phyloP scores from a whole-genome alignment of 306 rosid genomes.

The Cajanus cajan region DNA sequence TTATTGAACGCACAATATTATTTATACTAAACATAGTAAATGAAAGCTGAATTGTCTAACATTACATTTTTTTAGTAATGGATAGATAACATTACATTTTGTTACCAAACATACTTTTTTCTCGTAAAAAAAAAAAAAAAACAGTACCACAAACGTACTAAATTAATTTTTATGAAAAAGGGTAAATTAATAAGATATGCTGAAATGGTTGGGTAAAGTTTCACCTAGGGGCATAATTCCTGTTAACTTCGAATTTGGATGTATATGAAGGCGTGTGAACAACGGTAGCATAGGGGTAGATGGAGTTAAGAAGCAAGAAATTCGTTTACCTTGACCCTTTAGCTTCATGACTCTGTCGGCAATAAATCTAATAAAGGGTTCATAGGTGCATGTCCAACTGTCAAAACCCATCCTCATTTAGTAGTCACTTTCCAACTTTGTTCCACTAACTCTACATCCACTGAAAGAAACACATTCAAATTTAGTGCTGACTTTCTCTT shows the following conservation, averaged over 20 bases:
- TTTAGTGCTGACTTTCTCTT: neutral
- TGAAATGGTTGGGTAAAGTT: neutral
- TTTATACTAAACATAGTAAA: neutral
- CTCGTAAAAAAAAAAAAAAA: neutral
- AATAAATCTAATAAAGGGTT: neutral
- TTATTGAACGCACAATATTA: neutral
- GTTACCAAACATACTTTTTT: neutral
- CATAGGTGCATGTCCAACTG: conserved; percentile 23
- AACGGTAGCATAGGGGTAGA: neutral
- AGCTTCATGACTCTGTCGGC: conserved; percentile 21
- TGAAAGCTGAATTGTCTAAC: neutral
- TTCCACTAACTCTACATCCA: neutral
- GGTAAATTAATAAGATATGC: neutral
- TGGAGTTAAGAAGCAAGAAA: neutral
- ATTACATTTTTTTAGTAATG: neutral
- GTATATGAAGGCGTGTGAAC: neutral
- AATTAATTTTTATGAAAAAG: neutral
- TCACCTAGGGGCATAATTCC: neutral
- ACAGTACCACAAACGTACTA: neutral
- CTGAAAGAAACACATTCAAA: neutral
- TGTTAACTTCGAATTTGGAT: neutral
- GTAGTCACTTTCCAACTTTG: neutral
- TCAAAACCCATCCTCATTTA: conserved; percentile 1
- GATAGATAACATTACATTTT: neutral
- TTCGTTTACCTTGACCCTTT: neutral